Evolutionary conservation across 768 basidiomycete species (phyloP), one percentile per base, ranked within the genome.

Genomic region (Saitozyma podzolica): DNA sequence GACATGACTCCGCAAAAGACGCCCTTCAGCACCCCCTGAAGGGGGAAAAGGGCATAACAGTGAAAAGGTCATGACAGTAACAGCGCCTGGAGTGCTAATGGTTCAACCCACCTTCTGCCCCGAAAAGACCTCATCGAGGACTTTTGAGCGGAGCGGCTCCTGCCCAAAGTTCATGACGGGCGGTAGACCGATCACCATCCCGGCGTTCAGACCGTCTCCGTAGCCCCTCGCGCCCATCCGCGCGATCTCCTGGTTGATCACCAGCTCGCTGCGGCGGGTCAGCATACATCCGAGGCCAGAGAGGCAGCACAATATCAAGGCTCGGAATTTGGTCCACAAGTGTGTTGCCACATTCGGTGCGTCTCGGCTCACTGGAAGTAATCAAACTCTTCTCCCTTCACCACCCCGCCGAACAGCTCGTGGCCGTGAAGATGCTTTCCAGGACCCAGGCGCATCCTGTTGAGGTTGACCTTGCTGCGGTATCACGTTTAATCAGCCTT

Each of bases 391-490:
- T 91, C 89, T 0, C 90, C 89, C 65, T 85, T 85, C 17, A 92
- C 87, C 29, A 88, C 72, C 4, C 89, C 92, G 60, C 83, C 84
- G 83, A 91, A 86, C 3, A 95, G 82, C 8, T 81, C 84, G n/a
- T 84, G 82, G 1, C 94, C 94, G 76, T 90, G 84, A 49, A 94
- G 80, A 70, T 93, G 92, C 71, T 88, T 90, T 42, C 90, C 91
- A 0, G 94, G 94, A 14, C 95, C 95, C 81, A 94, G 83, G 19
- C 90, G 84, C 91, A 96, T 95, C 13, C 91, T 90, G 75, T 91
- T 89, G 17, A 97, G 59, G 71, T 92, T 87, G 40, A 85, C 56
- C 55, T 86, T 86, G 20, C 91, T 92, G 69, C n/a, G 29, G 29
- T 29, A 29, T 29, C 29, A 61, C 53, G n/a, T 78, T 54, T 54